phyloP scores from a whole-genome alignment of 1,139 yeast species.

The Geotrichum candidum region DNA sequence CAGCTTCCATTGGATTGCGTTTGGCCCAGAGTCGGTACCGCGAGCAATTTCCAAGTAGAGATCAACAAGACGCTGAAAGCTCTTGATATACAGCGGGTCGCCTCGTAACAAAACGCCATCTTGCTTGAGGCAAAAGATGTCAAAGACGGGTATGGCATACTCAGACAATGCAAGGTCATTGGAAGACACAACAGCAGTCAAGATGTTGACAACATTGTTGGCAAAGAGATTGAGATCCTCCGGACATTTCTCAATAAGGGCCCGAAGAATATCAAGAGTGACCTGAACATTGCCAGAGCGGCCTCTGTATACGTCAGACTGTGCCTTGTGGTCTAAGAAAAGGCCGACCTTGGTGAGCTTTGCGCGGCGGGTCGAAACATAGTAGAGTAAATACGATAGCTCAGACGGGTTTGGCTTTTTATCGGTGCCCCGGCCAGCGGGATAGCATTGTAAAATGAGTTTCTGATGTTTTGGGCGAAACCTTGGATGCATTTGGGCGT shows the following conservation, averaged over 20 bases:
- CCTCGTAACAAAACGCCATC: slow-evolving; percentile 70
- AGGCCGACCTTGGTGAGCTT: slow-evolving; percentile 81
- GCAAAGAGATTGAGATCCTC: slow-evolving; percentile 86
- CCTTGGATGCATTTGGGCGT: slow-evolving; percentile 7
- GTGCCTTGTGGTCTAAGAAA: slow-evolving; percentile 59
- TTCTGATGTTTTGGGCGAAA: slow-evolving; percentile 73
- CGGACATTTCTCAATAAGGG: slow-evolving; percentile 67
- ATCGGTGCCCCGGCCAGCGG: slow-evolving; percentile 77
- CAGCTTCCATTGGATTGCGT: slow-evolving; percentile 46
- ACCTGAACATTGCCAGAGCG: slow-evolving; percentile 79
- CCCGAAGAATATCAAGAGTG: slow-evolving; percentile 62
- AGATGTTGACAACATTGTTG: slow-evolving; percentile 37
- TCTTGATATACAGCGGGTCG: slow-evolving; percentile 54
- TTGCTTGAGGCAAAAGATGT: slow-evolving; percentile 56
- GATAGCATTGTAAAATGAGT: slow-evolving; percentile 86
- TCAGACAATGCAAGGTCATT: slow-evolving; percentile 56
- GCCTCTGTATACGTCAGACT: slow-evolving; percentile 53
- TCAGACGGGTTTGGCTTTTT: slow-evolving; percentile 91
- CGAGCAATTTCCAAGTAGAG: slow-evolving; percentile 21
- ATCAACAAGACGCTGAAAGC: slow-evolving; percentile 42
- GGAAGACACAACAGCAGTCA: slow-evolving; percentile 42
- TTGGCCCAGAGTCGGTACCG: slow-evolving; percentile 31
- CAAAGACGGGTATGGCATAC: slow-evolving; percentile 42
- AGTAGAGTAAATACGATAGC: slow-evolving; percentile 77
- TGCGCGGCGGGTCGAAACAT: slow-evolving; percentile 83